Conservation (phyloP, 2,329 filamentous ascomycete genomes). For the Trichoderma sp. region DNA sequence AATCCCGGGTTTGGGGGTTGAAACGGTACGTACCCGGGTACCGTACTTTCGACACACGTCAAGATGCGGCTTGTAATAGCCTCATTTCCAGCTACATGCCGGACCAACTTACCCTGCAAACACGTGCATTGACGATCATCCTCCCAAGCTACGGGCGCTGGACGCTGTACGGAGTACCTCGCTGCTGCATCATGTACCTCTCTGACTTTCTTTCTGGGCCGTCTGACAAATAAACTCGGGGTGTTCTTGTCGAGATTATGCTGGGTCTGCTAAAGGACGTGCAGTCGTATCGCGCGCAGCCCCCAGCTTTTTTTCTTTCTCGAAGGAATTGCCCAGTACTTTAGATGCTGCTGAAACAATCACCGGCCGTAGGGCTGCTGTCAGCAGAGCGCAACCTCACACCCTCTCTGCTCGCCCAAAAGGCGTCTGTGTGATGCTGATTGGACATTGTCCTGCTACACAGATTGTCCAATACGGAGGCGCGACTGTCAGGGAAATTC, state of each 20-base stretch:
- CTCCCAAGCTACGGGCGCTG: background rate
- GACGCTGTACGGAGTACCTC: background rate
- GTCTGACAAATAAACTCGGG: background rate
- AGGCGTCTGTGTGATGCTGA: background rate
- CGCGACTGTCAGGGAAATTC: constrained; percentile 12
- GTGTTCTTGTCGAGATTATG: background rate
- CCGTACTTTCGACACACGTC: constrained; percentile 7
- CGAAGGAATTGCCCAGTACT: background rate
- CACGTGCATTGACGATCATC: background rate
- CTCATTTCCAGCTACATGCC: background rate
- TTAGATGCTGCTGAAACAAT: background rate
- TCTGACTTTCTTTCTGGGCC: background rate
- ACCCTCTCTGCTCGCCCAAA: background rate
- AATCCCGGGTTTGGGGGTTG: background rate
- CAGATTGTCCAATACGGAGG: constrained; percentile 12
- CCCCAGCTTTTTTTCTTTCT: background rate
- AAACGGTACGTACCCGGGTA: background rate
- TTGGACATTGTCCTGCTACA: background rate
- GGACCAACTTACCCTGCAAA: constrained; percentile 1
- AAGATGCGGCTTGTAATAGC: background rate
- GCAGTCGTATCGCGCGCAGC: background rate
- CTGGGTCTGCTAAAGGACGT: background rate
- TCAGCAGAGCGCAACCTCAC: constrained; percentile 1
- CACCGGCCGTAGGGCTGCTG: constrained; percentile 5
- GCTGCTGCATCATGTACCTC: background rate